These are phyloP conservation scores for Sonneratia alba DNA, from an alignment of 345 rosid genomes.

Conservation along the genomic window DNA sequence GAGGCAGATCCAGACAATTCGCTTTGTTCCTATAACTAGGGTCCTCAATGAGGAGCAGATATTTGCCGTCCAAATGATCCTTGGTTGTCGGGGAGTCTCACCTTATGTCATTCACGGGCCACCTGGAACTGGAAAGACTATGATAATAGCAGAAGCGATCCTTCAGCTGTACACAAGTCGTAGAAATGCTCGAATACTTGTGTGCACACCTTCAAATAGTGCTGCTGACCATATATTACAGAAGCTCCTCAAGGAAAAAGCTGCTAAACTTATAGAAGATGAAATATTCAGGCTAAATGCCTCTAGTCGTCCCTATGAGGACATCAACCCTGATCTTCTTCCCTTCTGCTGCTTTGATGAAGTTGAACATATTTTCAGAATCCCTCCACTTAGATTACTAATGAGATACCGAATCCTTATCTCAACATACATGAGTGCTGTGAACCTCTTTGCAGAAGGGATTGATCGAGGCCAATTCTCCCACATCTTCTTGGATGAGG, in stretches of 20 bases:
- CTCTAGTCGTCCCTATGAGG: conserved; percentile 57
- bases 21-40: conserved; percentile 46
- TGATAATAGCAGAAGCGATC: conserved; percentile 72
- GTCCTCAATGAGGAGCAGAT: conserved; percentile 75
- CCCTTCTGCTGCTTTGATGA: conserved; percentile 71
- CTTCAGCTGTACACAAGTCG: conserved; percentile 54
- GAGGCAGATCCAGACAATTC: conserved; percentile 41
- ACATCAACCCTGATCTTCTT: conserved; percentile 45
- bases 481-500: conserved; percentile 87
- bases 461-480: conserved; percentile 72
- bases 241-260: conserved; percentile 41
- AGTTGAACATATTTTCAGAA: conserved; percentile 40
- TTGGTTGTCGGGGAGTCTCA: conserved; percentile 76
- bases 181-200: conserved; percentile 44
- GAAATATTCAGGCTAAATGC: conserved; percentile 89
- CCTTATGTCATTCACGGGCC: conserved; percentile 89
- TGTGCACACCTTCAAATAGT: conserved; percentile 87
- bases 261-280: conserved; percentile 32
- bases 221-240: conserved; percentile 84
- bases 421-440: conserved; percentile 83
- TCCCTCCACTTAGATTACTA: conserved; percentile 61
- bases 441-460: conserved; percentile 69
- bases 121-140: conserved; percentile 96
- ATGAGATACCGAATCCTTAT: conserved; percentile 44
- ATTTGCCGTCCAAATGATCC: conserved; percentile 58